Percentiles rank a stretch among this genome's conserved stretches.
phyloP scores from a whole-genome alignment of 768 basidiomycete genomes.

The Hirschioporus abietinus region DNA sequence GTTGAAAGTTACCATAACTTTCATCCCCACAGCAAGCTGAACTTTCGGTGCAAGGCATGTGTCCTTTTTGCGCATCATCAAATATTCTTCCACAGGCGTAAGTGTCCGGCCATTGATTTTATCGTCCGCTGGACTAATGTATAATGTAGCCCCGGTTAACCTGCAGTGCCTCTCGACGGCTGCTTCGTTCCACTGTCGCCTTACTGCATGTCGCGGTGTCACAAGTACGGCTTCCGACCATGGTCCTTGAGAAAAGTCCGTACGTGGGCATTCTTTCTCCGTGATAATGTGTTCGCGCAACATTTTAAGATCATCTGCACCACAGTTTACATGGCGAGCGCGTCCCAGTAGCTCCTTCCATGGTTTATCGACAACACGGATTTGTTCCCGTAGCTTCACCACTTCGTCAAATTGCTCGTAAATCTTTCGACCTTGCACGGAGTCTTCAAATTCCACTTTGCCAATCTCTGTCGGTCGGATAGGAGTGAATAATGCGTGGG shows the following conservation, averaged over 20 bases:
- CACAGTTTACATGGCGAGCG: conserved; percentile 21
- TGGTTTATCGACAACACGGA: conserved; percentile 23
- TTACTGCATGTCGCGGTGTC: conserved; percentile 26
- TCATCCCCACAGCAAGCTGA: conserved; percentile 29
- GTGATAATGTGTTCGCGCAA: conserved; percentile 23
- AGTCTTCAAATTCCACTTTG: neutral
- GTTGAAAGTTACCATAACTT: conserved; percentile 33
- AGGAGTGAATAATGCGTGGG: neutral
- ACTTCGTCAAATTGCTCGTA: conserved; percentile 28
- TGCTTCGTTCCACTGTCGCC: conserved; percentile 25
- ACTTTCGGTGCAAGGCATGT: conserved; percentile 14
- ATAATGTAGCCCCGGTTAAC: conserved; percentile 14
- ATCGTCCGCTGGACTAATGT: conserved; percentile 23
- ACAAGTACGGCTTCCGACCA: conserved; percentile 24
- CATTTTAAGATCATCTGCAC: conserved; percentile 23
- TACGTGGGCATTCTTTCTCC: neutral
- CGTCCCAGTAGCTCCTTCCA: conserved; percentile 28
- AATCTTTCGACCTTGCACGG: conserved; percentile 17
- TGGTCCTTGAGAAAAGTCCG: conserved; percentile 15
- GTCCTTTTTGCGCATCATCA: conserved; percentile 10
- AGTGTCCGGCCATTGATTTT: conserved; percentile 10
- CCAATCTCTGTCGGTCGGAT: neutral
- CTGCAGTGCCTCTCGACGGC: conserved; percentile 20
- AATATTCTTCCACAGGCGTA: conserved; percentile 6
- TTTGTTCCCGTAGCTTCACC: conserved; percentile 32